Conservation (phyloP, 495 filamentous ascomycete genomes). For the Chlorociboria aeruginascens region DNA sequence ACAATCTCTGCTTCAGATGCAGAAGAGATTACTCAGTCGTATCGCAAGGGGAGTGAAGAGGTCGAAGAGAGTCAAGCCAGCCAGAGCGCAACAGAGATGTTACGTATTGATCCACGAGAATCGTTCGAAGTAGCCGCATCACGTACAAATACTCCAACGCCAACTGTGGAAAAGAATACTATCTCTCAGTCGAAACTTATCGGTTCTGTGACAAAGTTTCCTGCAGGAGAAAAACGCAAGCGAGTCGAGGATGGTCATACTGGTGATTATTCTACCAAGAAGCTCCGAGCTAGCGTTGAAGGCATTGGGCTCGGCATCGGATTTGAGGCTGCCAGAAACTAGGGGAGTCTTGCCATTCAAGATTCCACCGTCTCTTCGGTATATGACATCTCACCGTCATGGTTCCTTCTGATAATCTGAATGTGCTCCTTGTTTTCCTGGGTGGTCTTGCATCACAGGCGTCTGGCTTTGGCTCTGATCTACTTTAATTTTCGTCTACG, state of each 20-base stretch:
- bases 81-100: slow-evolving; percentile 43
- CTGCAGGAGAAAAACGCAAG: slow-evolving; percentile 12
- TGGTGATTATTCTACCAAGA: slow-evolving; percentile 1
- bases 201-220: slow-evolving; percentile 10
- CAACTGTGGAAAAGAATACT: slow-evolving; percentile 1
- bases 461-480: too few species aligned
- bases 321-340: not conserved
- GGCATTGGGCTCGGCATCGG: slow-evolving; percentile 17
- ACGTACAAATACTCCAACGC: slow-evolving; percentile 6
- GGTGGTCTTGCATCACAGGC: too few species aligned
- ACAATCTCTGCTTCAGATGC: slow-evolving; percentile 79
- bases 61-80: slow-evolving; percentile 18
- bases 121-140: slow-evolving; percentile 18
- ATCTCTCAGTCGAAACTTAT: slow-evolving; percentile 17
- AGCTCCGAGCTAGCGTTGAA: slow-evolving; percentile 6
- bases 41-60: slow-evolving; percentile 19
- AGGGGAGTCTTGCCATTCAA: not conserved
- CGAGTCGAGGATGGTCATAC: slow-evolving; percentile 7
- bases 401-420: too few species aligned
- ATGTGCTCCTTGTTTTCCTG: too few species aligned
- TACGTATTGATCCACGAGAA: slow-evolving; percentile 32
- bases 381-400: not conserved
- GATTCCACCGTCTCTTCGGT: not conserved
- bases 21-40: slow-evolving; percentile 42
- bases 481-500: too few species aligned